Evolutionary conservation across 2,329 filamentous ascomycete species (phyloP), one percentile per base, ranked within the genome.

Genomic region (Cucurbitaria berberidis): DNA sequence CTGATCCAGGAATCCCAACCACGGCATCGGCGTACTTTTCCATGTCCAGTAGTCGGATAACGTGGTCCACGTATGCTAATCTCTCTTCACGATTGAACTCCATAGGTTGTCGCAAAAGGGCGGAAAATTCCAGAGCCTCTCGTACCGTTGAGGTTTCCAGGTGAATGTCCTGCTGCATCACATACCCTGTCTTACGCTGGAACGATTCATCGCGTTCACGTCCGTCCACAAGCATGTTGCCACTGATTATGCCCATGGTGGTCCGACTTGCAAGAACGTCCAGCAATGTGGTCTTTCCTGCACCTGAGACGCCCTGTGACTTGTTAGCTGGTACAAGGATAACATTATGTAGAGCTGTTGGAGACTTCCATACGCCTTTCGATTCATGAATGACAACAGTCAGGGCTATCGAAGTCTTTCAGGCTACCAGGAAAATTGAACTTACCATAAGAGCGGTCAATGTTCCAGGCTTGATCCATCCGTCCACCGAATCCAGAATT

Each of bases 241-340:
- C 68, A 24, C 60, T 61, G 9, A 72, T 63, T 9, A 72, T 61
- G 9, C 69, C 69, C 53, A 63, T 64, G 1, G 67, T 64, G 11
- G 58, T 62, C 2, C 68, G 59, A 21, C 61, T 57, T 6, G 66
- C 66, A 51, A 96, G 81, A 27, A 90, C 89, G 74, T 96, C 90
- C n/a, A 96, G 80, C 22, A 96, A 82, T 0, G 91, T 96, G 0
- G 92, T 96, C 75, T 96, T 96, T 48, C 92, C 92, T 10, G 92
- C 92, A 57, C 92, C 91, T 24, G 88, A 91, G 7, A 91, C 90
- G 75, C 91, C 89, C 91, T 62, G 24, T n/a, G 15, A 13, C 10
- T 11, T 42, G 15, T 54, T 43, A 54, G 38, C 10, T 16, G 30
- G 30, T 3, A n/a, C 13, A 16, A 34, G 3, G 9, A n/a, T 34